Evolutionary conservation across 2,329 filamentous ascomycete genomes (phyloP), one percentile per base, ranked within the genome.

Genomic region (Polychaeton citri): DNA sequence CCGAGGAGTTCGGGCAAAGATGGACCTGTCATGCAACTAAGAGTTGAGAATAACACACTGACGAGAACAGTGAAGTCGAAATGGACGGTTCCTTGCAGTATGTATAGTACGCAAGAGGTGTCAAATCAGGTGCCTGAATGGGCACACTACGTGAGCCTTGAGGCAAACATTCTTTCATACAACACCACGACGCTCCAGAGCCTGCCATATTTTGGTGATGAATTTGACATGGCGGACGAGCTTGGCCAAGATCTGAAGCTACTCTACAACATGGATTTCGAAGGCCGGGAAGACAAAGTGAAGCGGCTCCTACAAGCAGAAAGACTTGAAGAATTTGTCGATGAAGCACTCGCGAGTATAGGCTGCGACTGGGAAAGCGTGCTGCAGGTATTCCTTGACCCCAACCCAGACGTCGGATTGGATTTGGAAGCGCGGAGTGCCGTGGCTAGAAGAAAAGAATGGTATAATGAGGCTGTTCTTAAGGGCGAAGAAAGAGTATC

Each of bases 101-200:
- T 12, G 7, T 28, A 28, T 28, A 3, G 12, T 12, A 28, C 24
- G 15, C 24, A 10, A 7, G 12, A 28, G 12, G 15, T 28, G 12
- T 15, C 24, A 28, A 28, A 10, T 4, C n/a, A n/a, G n/a, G 15
- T 28, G 3, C 24, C 24, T 7, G 12, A 10, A 28, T 28, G 24
- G 24, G 15, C 24, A 28, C 59, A 63, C 38, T 65, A 61, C 39
- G 56, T 62, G n/a, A 55, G 49, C 26, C 47, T 66, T 30, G 56
- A 53, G 33, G 44, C 55, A 26, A 66, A 60, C 37, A 46, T 66
- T 3, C 54, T 66, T 0, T 53, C 58, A 3, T 52, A 57, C 10
- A 66, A 66, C 34, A 51, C 57, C 20, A 55, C 46, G 2, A 59
- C 52, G 17, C 37, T 66, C n/a, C 51, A 60, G n/a, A 53, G 55